Base-by-base conservation (phyloP, 176 grass and related monocot species). In the Microstegium vimineum region DNA sequence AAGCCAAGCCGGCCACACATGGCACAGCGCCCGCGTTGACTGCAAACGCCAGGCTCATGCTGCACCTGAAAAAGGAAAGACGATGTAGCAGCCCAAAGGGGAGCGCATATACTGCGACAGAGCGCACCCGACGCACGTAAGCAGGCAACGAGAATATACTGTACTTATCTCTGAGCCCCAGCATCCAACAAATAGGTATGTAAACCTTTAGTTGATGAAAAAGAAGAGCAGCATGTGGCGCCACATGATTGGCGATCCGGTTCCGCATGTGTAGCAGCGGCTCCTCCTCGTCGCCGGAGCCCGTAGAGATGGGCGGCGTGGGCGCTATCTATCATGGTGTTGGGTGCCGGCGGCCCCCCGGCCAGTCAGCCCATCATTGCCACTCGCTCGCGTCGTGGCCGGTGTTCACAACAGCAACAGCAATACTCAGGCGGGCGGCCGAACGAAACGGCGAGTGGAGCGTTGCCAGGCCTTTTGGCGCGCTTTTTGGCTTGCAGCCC, bases 41-140 rank as follows among this genome's bases (percentile, higher is more conserved):
- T 1, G 0, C 5, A 18, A 72, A 72, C 69, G 25, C 41, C 14
- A 72, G 69, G 69, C 69, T 4, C 69, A 72, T 2, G 42, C 42
- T 16, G 69, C 69, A 15, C 69, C 69, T 72, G 69, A 47, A 47
- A 71, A 72, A 72, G 69, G 69, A 72, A 72, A 72, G 69, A 47
- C 18, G 14, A n/a, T n/a, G n/a, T n/a, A 8, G 40, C 69, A 71
- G 15, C 63, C 30, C 15, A 20, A 63, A 40, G 11, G 22, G 10
- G 36, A 25, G 35, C 20, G 35, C 66, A n/a, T n/a, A 4, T 3
- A 37, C 64, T 10, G 64, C 33, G 65, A 68, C 35, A 17, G n/a
- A 71, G 22, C 66, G 36, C 20, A 40, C 67, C n/a, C 67, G 22
- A 37, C 66, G 57, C 57, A 37, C 36, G 11, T 28, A 27, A 31